Evolutionary conservation across 148 eudicot species (phyloP).

Genomic region (Simmondsia chinensis): DNA sequence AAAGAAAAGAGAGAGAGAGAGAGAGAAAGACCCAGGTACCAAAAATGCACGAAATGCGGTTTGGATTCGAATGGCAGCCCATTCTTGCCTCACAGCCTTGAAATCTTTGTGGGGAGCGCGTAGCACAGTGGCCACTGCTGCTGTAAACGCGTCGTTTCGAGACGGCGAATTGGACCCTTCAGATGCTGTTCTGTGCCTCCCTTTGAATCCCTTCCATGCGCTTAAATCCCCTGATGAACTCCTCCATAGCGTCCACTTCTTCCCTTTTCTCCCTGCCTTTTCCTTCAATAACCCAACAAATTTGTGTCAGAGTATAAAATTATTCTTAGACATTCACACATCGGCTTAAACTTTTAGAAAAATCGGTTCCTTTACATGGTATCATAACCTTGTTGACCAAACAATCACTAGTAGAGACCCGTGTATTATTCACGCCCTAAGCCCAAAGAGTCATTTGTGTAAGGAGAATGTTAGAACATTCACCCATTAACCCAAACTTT

Average conservation of each 20-base stretch:
- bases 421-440: too few relatives aligned
- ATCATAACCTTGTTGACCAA: too few relatives aligned
- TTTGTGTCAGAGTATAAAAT: neutral
- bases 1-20: neutral
- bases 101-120: conserved; percentile 84
- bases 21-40: conserved; percentile 39
- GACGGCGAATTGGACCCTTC: conserved; percentile 69
- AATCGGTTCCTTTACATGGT: too few relatives aligned
- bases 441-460: too few relatives aligned
- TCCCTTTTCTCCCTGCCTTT: conserved; percentile 47
- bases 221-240: conserved; percentile 66
- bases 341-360: neutral
- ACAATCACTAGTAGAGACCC: too few relatives aligned
- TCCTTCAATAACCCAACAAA: conserved; percentile 24
- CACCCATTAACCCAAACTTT: too few relatives aligned
- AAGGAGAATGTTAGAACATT: too few relatives aligned
- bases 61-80: conserved; percentile 97
- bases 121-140: conserved; percentile 76
- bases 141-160: conserved; percentile 48
- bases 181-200: conserved; percentile 39
- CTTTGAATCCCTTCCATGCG: conserved; percentile 63
- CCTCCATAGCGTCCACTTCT: conserved; percentile 93
- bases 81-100: conserved; percentile 67
- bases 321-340: neutral
- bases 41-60: conserved; percentile 84